These are phyloP conservation scores for Scheffersomyces lignicola DNA, from an alignment of 1,139 yeast species.

Conservation along the genomic window DNA sequence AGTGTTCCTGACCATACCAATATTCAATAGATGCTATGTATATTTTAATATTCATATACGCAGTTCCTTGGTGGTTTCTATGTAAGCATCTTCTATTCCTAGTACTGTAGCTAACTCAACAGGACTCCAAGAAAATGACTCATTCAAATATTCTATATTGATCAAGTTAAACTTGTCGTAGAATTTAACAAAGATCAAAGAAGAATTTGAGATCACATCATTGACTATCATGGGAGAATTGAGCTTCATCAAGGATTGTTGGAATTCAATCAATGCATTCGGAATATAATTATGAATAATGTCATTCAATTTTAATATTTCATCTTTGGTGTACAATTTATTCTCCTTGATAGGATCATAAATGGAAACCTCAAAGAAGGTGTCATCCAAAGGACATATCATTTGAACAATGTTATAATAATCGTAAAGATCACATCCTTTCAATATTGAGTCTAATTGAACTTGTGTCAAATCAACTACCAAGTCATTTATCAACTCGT, in stretches of 20 bases:
- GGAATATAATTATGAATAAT: slow-evolving; percentile 55
- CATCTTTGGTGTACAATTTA: slow-evolving; percentile 50
- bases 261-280: slow-evolving; percentile 60
- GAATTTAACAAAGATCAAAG: slow-evolving; percentile 50
- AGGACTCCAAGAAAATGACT: slow-evolving; percentile 52
- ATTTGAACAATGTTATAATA: slow-evolving; percentile 64
- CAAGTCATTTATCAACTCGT: slow-evolving; percentile 30
- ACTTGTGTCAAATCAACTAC: slow-evolving; percentile 38
- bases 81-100: slow-evolving; percentile 50
- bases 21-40: slow-evolving; percentile 3
- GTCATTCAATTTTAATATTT: slow-evolving; percentile 41
- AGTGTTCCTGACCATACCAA: slow-evolving; percentile 48
- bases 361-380: slow-evolving; percentile 52
- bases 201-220: slow-evolving; percentile 51
- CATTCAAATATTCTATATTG: slow-evolving; percentile 39
- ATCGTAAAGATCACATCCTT: slow-evolving; percentile 52
- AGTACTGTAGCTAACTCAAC: slow-evolving; percentile 62
- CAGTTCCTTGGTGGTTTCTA: slow-evolving; percentile 4
- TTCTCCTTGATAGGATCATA: slow-evolving; percentile 68
- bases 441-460: slow-evolving; percentile 46
- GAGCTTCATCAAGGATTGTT: slow-evolving; percentile 54
- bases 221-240: slow-evolving; percentile 64
- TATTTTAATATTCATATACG: neutral
- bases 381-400: slow-evolving; percentile 66
- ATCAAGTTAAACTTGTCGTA: slow-evolving; percentile 49